Percentiles rank a stretch among this genome's conserved stretches.
Conservation (phyloP, 495 filamentous ascomycete species). For the Trichoderma gamsii region DNA sequence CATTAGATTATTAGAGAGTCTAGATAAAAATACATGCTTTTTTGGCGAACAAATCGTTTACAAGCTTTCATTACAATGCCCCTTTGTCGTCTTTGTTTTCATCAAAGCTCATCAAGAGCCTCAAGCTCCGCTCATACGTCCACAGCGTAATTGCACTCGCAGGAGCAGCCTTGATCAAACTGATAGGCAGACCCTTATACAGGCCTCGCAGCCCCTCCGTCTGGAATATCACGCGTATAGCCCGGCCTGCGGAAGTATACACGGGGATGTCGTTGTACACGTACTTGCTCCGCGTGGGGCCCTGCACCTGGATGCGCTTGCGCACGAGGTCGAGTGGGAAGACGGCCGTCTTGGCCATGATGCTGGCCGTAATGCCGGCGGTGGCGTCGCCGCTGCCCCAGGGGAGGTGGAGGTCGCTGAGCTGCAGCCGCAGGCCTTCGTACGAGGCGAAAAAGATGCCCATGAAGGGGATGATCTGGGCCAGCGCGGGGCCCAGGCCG, state of each 20-base stretch:
- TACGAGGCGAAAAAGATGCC: constrained; percentile 90
- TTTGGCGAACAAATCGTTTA: not conserved
- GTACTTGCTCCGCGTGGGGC: constrained; percentile 71
- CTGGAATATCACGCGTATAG: constrained; percentile 59
- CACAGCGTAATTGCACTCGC: constrained; percentile 96
- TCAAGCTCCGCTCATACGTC: constrained; percentile 81
- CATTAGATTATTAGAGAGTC: not conserved
- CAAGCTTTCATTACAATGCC: not conserved
- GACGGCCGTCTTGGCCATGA: constrained; percentile 79
- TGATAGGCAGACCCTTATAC: constrained; percentile 83
- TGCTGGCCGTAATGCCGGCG: constrained; percentile 69
- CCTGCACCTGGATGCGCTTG: constrained; percentile 93
- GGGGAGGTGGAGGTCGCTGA: constrained; percentile 52
- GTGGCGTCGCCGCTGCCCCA: constrained; percentile 74
- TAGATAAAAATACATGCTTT: not conserved
- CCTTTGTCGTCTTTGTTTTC: constrained; percentile 18
- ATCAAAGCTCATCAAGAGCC: constrained; percentile 44
- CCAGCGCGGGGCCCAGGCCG: constrained; percentile 70
- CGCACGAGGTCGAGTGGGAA: constrained; percentile 92
- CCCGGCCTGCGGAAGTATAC: constrained; percentile 61
- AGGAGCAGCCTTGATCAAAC: constrained; percentile 88
- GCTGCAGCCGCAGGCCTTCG: constrained; percentile 57
- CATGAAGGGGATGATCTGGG: constrained; percentile 92
- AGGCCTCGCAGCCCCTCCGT: constrained; percentile 73
- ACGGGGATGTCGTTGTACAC: constrained; percentile 84